phyloP scores from a whole-genome alignment of 2,329 filamentous ascomycete genomes.

The Penicillium sp. region DNA sequence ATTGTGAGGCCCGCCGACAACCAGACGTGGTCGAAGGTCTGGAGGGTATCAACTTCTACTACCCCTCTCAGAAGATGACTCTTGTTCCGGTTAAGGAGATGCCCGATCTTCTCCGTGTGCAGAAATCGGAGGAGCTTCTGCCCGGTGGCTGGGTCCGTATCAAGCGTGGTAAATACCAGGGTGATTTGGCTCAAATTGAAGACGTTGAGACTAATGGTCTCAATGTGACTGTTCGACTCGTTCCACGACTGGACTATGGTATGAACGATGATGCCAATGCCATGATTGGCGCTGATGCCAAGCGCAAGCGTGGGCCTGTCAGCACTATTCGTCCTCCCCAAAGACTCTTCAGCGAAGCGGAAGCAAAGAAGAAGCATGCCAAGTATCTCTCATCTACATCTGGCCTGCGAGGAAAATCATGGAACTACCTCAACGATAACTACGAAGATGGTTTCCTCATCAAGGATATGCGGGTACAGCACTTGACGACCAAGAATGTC shows the following conservation, averaged over 20 bases:
- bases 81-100: constrained; percentile 96
- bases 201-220: constrained; percentile 92
- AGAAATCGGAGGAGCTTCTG: constrained; percentile 81
- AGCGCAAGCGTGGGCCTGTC: constrained; percentile 73
- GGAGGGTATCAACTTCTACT: constrained; percentile 85
- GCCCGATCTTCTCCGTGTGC: constrained; percentile 90
- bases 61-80: constrained; percentile 82
- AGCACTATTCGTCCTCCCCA: constrained; percentile 77
- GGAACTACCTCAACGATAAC: constrained; percentile 83
- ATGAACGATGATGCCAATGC: constrained; percentile 73
- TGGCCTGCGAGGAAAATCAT: constrained; percentile 67
- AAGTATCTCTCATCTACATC: constrained; percentile 60
- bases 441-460: constrained; percentile 93
- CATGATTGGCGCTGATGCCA: constrained; percentile 61
- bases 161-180: constrained; percentile 77
- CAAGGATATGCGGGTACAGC: constrained; percentile 90
- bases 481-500: constrained; percentile 83
- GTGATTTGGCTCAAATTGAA: constrained; percentile 88
- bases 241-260: constrained; percentile 91
- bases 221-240: constrained; percentile 82
- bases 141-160: constrained; percentile 92
- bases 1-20: constrained; percentile 87
- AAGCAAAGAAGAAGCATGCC: constrained; percentile 86
- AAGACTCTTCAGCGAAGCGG: constrained; percentile 87
- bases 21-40: constrained; percentile 83